Evolutionary conservation across 352 stramenopile species (phyloP), one percentile per base, ranked within the genome.

Genomic region (Globisporangium acanthophoron): DNA sequence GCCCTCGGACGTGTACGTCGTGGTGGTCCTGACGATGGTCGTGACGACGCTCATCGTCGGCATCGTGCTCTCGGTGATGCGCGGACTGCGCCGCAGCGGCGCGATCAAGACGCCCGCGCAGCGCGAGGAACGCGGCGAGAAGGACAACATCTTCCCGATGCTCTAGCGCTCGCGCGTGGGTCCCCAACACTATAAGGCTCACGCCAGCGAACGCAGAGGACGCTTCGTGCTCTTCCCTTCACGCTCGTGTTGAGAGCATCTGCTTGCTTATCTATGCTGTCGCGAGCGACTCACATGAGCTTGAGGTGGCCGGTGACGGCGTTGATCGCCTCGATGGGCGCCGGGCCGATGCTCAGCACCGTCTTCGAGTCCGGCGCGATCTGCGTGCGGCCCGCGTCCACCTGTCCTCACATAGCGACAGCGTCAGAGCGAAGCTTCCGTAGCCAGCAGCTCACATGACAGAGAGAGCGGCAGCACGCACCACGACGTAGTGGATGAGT

Each of bases 351-450:
- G 49, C 74, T 77, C 46, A 95, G 49, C 45, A 95, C 85, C 6
- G 85, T 95, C 78, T 95, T 95, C 37, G 69, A 86, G 24, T 92
- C 77, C 0, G 83, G 81, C 7, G 85, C 85, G 65, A 95, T 95
- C 70, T 95, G 85, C 54, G 85, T 95, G 35, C 85, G 77, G 0
- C 85, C 85, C 27, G 85, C 85, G 37, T 95, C 85, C 56, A 89
- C 55, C 83, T 90, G 55, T 18, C 46, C 48, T 15, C 21, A 15
- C 37, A 44, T 7, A 61, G 20, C 24, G 18, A 7, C 13, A 53
- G 27, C n/a, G 5, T 37, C 21, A 37, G 0, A 48, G 29, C 12
- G 9, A 9, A 54, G 46, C 9, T 37, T 37, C 5, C 33, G 33
- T 37, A 12, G 9, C 33, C 9, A 37, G 9, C 24, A 27, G 9